A percentile compares a stretch with the other conserved stretches of the same genome.
Conservation (phyloP, 768 basidiomycete species). For the Tubosaeta sp. region DNA sequence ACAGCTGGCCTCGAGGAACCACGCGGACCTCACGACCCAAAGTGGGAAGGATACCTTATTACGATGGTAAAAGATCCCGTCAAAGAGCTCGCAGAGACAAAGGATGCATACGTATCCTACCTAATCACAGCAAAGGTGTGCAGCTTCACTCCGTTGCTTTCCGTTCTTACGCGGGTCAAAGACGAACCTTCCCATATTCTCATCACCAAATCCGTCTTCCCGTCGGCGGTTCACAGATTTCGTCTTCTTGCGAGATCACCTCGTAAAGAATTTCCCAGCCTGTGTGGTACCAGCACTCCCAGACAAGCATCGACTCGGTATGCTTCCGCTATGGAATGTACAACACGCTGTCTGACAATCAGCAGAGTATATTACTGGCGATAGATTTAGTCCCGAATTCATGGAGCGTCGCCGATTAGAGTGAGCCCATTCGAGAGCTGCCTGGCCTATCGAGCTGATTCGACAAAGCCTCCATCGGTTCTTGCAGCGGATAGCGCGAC, state of each 20-base stretch:
- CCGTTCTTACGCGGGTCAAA: conserved; percentile 32
- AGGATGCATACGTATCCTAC: conserved; percentile 96
- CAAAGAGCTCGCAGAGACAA: conserved; percentile 94
- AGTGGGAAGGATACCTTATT: conserved; percentile 86
- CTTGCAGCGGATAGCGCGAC: conserved; percentile 83
- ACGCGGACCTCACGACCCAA: conserved; percentile 70
- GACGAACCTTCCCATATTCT: conserved; percentile 91
- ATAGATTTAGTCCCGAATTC: conserved; percentile 95
- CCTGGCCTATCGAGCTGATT: conserved; percentile 3
- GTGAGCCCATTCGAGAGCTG: conserved; percentile 42
- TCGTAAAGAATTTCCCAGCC: conserved; percentile 90
- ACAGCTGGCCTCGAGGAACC: conserved; percentile 65
- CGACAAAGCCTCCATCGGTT: conserved; percentile 80
- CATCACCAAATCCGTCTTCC: conserved; percentile 64
- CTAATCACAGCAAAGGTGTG: conserved; percentile 82
- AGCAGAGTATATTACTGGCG: conserved; percentile 94
- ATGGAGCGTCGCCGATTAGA: conserved; percentile 89
- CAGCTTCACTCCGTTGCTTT: background rate
- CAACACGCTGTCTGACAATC: conserved; percentile 2
- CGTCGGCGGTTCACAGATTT: conserved; percentile 97
- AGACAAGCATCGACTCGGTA: conserved; percentile 94
- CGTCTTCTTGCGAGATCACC: conserved; percentile 84
- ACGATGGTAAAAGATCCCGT: conserved; percentile 87
- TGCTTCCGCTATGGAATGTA: conserved; percentile 25
- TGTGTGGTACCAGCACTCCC: conserved; percentile 97